These are phyloP conservation scores for Pseudophaeomoniella oleicola DNA, from an alignment of 2,329 filamentous ascomycete species.

Conservation along the genomic window DNA sequence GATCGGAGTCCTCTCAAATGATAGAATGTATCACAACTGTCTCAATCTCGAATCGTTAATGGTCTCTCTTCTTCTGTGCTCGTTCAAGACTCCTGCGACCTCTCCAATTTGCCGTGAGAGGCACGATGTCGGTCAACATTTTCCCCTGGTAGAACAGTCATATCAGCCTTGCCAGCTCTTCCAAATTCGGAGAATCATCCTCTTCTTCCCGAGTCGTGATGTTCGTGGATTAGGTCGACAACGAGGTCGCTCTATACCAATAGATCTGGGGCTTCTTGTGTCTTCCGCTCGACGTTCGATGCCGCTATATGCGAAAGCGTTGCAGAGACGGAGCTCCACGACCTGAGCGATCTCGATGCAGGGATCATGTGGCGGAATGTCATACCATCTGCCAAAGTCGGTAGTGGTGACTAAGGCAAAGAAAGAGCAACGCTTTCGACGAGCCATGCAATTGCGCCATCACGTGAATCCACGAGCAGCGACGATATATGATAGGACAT, in stretches of 20 bases:
- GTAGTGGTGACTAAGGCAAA: not conserved
- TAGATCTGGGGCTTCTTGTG: not conserved
- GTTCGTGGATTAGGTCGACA: not conserved
- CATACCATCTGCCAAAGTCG: not conserved
- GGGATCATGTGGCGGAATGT: not conserved
- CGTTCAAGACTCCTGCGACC: not conserved
- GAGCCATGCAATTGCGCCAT: too few species aligned
- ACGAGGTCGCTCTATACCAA: not conserved
- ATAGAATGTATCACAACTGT: not conserved
- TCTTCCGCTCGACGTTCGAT: not conserved
- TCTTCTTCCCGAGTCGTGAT: not conserved
- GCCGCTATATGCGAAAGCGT: not conserved
- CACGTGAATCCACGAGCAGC: too few species aligned
- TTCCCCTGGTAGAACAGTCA: too few species aligned
- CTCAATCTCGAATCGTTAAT: not conserved
- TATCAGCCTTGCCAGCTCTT: not conserved
- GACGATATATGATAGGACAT: too few species aligned
- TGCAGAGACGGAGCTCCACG: not conserved
- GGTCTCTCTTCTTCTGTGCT: not conserved
- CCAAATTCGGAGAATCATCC: not conserved
- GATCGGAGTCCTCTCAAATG: not conserved
- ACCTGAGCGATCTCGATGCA: not conserved
- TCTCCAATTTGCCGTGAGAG: not conserved
- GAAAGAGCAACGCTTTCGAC: not conserved
- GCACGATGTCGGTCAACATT: not conserved